A percentile compares a stretch with the other conserved stretches of the same genome.
phyloP scores from a whole-genome alignment of 306 rosid species.

The Spatholobus suberectus region DNA sequence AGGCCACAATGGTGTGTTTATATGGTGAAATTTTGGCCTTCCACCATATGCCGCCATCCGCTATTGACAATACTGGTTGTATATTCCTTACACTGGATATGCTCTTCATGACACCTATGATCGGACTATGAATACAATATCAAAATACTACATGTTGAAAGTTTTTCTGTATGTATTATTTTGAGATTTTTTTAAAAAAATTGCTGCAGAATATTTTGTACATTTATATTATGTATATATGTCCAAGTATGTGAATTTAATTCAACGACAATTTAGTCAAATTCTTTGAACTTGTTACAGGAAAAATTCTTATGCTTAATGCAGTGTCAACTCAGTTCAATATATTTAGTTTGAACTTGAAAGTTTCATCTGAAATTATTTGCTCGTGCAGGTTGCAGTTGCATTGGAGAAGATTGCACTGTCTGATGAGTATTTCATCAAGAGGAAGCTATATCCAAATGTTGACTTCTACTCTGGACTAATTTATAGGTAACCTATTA shows the following conservation, averaged over 20 bases:
- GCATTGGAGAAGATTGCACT: constrained; percentile 92
- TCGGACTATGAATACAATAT: not conserved
- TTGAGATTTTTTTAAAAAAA: not conserved
- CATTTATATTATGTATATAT: not conserved
- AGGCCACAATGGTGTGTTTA: too few relatives aligned
- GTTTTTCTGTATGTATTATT: not conserved
- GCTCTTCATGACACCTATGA: not conserved
- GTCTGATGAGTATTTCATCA: constrained; percentile 82
- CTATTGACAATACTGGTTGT: too few relatives aligned
- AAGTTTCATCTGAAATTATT: constrained; percentile 45
- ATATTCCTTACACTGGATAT: constrained; percentile 13
- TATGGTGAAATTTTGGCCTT: too few relatives aligned
- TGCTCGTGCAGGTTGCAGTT: constrained; percentile 75
- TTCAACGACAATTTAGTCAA: not conserved
- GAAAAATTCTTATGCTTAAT: constrained; percentile 14
- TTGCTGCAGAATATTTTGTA: not conserved
- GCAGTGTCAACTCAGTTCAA: not conserved
- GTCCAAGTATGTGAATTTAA: not conserved
- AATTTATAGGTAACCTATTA: constrained; percentile 73
- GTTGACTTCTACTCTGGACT: constrained; percentile 97
- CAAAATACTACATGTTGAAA: not conserved
- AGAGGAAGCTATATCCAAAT: constrained; percentile 92
- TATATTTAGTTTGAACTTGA: constrained; percentile 19
- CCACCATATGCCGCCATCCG: too few relatives aligned
- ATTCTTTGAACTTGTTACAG: not conserved